A percentile compares a stretch with the other conserved stretches of the same genome.
These are phyloP conservation scores for Aquilaria malaccensis DNA, from an alignment of 345 rosid species.

Conservation along the genomic window DNA sequence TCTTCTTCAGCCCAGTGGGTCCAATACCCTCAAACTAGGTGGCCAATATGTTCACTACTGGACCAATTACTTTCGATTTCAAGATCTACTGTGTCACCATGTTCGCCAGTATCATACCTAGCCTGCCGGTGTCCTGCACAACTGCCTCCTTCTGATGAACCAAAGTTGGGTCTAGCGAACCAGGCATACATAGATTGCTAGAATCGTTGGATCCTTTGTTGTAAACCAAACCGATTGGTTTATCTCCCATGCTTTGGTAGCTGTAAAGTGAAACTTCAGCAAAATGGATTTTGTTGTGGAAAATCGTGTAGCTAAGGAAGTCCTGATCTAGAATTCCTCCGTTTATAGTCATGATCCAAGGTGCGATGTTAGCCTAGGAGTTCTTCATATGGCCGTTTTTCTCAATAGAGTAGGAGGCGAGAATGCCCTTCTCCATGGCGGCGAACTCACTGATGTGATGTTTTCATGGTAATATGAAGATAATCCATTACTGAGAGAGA, in stretches of 20 bases:
- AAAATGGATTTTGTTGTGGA: conserved; percentile 41
- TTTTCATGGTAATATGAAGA: conserved; percentile 57
- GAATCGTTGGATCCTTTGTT: conserved; percentile 30
- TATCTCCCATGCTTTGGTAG: conserved; percentile 50
- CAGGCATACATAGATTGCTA: conserved; percentile 62
- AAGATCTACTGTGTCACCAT: conserved; percentile 59
- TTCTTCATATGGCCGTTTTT: conserved; percentile 60
- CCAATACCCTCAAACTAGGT: conserved; percentile 75
- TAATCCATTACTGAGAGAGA: conserved; percentile 76
- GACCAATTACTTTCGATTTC: conserved; percentile 93
- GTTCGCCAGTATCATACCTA: conserved; percentile 83
- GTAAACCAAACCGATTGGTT: conserved; percentile 48
- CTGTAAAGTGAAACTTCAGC: conserved; percentile 72
- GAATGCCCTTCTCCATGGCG: conserved; percentile 73
- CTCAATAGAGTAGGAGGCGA: conserved; percentile 77
- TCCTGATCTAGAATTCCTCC: conserved; percentile 82
- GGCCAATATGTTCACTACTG: conserved; percentile 80
- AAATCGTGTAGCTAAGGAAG: conserved; percentile 58
- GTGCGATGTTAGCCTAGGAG: conserved; percentile 71
- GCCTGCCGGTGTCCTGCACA: conserved; percentile 71
- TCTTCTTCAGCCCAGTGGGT: conserved; percentile 61
- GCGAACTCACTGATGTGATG: conserved; percentile 59
- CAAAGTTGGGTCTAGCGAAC: conserved; percentile 46
- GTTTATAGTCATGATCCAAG: conserved; percentile 93
- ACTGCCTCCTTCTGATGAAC: conserved; percentile 78